phyloP scores from a whole-genome alignment of 345 rosid species.

The Acer saccharum region DNA sequence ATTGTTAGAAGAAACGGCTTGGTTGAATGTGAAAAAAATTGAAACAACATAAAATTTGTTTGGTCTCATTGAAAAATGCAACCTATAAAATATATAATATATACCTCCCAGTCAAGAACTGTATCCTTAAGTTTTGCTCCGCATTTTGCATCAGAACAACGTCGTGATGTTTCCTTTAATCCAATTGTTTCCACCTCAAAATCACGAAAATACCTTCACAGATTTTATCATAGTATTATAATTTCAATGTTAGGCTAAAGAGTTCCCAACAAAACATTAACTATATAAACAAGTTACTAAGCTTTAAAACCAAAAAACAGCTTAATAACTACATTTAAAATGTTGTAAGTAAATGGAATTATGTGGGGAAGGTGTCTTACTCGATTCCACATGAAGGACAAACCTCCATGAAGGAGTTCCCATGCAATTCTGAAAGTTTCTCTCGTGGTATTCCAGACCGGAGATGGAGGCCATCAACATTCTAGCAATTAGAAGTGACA shows the following conservation, averaged over 20 bases:
- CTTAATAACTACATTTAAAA: not conserved
- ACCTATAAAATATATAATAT: not conserved
- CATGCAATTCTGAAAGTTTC: conserved; percentile 93
- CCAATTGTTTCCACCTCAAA: conserved; percentile 97
- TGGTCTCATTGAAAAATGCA: not conserved
- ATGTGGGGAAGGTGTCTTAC: conserved; percentile 47
- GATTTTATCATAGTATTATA: conserved; percentile 13
- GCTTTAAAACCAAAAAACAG: not conserved
- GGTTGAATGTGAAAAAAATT: not conserved
- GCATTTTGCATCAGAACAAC: conserved; percentile 67
- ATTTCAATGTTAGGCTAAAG: not conserved
- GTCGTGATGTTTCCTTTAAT: conserved; percentile 86
- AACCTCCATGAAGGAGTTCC: conserved; percentile 91
- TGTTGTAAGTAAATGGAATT: not conserved
- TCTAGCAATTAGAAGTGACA: conserved; percentile 42
- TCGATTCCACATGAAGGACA: conserved; percentile 83
- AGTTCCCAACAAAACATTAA: not conserved
- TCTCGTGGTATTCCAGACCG: conserved; percentile 99
- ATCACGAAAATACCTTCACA: conserved; percentile 83
- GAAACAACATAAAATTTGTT: not conserved
- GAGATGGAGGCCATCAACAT: conserved; percentile 96
- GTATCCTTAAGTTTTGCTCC: conserved; percentile 89
- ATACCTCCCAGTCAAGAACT: conserved; percentile 99
- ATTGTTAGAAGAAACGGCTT: not conserved
- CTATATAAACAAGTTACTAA: not conserved